Evolutionary conservation across 148 eudicot genomes (phyloP).

Genomic region (Rhododendron molle): DNA sequence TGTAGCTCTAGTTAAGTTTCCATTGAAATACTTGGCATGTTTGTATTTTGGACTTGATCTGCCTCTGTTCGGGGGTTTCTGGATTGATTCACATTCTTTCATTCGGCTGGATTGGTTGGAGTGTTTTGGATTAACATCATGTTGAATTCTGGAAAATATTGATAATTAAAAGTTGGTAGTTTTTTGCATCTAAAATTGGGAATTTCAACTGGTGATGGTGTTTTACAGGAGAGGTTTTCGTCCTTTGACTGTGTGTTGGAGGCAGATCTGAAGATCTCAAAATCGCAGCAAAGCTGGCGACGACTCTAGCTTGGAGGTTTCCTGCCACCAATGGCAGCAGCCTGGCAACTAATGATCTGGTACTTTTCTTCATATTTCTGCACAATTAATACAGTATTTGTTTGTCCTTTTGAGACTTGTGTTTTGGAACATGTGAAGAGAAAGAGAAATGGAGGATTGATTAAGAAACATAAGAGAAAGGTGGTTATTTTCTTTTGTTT

Average conservation of each 20-base stretch:
- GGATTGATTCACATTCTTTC: neutral
- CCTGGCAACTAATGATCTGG: conserved; percentile 62
- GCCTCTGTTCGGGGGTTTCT: neutral
- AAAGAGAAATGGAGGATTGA: neutral
- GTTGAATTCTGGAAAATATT: neutral
- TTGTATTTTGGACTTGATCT: conserved; percentile 13
- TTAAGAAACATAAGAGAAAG: neutral
- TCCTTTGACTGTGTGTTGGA: conserved; percentile 25
- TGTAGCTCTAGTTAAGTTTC: neutral
- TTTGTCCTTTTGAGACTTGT: neutral
- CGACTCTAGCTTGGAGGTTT: conserved; percentile 66
- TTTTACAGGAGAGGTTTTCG: conserved; percentile 21
- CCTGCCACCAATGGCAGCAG: conserved; percentile 64
- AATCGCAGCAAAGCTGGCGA: conserved; percentile 54
- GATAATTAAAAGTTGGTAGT: too few species aligned
- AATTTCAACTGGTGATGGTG: neutral
- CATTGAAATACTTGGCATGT: neutral
- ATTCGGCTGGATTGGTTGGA: neutral
- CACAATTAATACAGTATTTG: neutral
- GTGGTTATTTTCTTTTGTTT: neutral
- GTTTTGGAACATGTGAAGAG: neutral
- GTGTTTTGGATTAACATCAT: neutral
- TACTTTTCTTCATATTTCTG: conserved; percentile 18
- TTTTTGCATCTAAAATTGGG: neutral
- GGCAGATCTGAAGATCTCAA: conserved; percentile 24